phyloP scores from a whole-genome alignment of 345 rosid species.

The Salix udensis region DNA sequence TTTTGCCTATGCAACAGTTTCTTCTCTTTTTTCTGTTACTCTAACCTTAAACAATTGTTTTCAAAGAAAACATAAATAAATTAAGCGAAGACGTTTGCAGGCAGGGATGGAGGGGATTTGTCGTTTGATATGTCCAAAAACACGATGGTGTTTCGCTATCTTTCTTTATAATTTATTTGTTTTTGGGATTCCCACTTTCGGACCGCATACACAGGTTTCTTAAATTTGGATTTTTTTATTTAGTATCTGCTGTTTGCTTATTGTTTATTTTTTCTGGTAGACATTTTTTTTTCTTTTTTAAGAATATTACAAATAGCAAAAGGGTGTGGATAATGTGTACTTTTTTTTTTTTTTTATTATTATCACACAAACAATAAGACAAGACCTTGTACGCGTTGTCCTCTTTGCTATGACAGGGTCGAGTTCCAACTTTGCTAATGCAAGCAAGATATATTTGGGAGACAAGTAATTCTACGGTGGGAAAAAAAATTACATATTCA shows the following conservation, averaged over 20 bases:
- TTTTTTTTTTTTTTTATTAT: too few relatives aligned
- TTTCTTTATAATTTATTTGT: background rate
- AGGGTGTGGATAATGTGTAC: too few relatives aligned
- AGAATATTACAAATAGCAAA: background rate
- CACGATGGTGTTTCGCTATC: slow-evolving; percentile 9
- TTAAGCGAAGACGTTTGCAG: background rate
- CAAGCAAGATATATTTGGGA: too few relatives aligned
- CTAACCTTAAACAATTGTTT: slow-evolving; percentile 8
- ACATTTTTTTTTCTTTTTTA: background rate
- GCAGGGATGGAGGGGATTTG: background rate
- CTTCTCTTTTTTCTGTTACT: background rate
- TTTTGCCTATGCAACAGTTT: slow-evolving; percentile 11
- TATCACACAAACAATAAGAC: too few relatives aligned
- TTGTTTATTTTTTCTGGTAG: background rate
- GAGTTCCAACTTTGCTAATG: too few relatives aligned
- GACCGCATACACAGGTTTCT: background rate
- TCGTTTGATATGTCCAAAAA: background rate
- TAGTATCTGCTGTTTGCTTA: too few relatives aligned
- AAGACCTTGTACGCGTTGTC: too few relatives aligned
- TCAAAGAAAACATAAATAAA: background rate
- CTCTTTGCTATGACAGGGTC: too few relatives aligned
- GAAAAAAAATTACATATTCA: too few relatives aligned
- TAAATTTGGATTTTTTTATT: background rate
- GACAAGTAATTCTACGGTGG: too few relatives aligned
- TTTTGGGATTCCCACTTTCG: slow-evolving; percentile 10